These are phyloP conservation scores for Ceratorhiza oryzae-sativae DNA, from an alignment of 1,284 basidiomycete genomes.

Conservation along the genomic window DNA sequence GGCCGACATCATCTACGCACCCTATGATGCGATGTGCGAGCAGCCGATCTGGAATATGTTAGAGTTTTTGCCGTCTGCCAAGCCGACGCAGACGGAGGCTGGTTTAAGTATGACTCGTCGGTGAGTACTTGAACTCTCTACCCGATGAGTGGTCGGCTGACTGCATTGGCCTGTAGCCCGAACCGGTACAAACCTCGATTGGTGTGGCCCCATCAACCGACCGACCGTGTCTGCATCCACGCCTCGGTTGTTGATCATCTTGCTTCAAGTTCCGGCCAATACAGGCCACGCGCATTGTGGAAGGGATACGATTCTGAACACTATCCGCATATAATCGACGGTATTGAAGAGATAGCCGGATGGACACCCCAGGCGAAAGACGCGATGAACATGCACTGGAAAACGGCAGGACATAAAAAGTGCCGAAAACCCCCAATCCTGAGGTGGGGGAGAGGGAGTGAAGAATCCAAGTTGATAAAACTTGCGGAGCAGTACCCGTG, in stretches of 20 bases:
- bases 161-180: neutral
- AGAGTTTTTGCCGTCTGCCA: neutral
- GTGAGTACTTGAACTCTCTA: neutral
- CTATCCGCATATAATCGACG: neutral
- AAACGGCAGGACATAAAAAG: too few species aligned
- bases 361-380: neutral
- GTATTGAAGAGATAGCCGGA: neutral
- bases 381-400: neutral
- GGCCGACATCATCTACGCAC: neutral
- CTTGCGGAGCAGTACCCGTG: too few species aligned
- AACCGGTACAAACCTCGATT: slow-evolving; percentile 6
- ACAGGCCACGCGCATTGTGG: neutral
- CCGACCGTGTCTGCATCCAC: neutral
- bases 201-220: neutral
- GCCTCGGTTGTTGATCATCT: slow-evolving; percentile 4
- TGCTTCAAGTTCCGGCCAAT: neutral
- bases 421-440: too few species aligned
- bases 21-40: neutral
- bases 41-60: neutral
- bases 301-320: neutral
- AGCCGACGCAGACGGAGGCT: neutral
- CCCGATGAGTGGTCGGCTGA: neutral
- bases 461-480: too few species aligned
- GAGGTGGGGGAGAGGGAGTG: too few species aligned
- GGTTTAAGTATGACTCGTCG: neutral